Evolutionary conservation across 306 rosid genomes (phyloP).

Genomic region (Fagus sylvatica): DNA sequence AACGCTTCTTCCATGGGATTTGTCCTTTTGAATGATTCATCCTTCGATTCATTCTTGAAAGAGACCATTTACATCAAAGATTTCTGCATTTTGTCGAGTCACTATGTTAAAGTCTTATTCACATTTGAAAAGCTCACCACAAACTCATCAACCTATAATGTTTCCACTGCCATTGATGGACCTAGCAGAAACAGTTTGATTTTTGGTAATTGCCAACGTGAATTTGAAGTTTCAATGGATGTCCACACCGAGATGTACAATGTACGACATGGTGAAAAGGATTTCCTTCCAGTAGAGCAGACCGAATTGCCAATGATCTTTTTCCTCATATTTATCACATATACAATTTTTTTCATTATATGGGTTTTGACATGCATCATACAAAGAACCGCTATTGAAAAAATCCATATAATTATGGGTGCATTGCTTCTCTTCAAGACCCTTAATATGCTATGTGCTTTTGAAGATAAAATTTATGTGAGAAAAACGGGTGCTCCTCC

Average conservation of each 20-base stretch:
- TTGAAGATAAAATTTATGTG: slow-evolving; percentile 4
- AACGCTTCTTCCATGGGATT: too few species aligned
- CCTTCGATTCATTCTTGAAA: neutral
- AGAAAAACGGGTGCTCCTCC: slow-evolving; percentile 15
- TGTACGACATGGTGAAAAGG: neutral
- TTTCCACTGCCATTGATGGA: neutral
- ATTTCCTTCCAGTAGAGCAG: neutral
- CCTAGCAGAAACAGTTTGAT: neutral
- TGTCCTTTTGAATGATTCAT: neutral
- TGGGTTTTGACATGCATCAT: neutral
- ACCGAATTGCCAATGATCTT: neutral
- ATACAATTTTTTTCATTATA: neutral
- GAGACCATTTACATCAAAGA: too few species aligned
- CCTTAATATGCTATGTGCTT: slow-evolving; percentile 13
- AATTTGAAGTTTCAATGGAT: neutral
- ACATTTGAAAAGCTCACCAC: neutral
- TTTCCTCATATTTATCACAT: neutral
- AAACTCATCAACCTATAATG: too few species aligned
- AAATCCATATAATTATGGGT: slow-evolving; percentile 13
- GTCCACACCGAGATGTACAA: slow-evolving; percentile 11
- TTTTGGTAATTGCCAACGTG: slow-evolving; percentile 5
- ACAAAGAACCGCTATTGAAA: neutral
- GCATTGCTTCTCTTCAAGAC: slow-evolving; percentile 14
- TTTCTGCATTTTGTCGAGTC: slow-evolving; percentile 2
- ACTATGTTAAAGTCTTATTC: neutral